Conservation (phyloP, 768 basidiomycete species). For the Fomitopsis pulvina region DNA sequence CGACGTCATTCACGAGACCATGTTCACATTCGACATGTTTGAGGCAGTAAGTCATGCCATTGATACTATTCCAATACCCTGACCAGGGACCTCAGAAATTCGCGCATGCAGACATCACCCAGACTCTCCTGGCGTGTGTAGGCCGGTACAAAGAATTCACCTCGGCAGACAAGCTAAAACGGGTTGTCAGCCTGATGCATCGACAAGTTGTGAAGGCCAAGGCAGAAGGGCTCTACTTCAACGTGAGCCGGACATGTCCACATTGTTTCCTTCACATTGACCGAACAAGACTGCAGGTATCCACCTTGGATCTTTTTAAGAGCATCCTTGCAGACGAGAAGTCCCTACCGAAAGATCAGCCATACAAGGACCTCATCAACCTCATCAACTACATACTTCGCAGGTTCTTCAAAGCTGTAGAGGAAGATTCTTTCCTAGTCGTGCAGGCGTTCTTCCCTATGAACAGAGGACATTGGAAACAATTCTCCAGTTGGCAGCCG, state of each 20-base stretch:
- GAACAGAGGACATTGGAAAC: constrained; percentile 82
- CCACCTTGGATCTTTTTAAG: constrained; percentile 85
- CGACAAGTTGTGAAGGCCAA: constrained; percentile 87
- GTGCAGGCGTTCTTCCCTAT: constrained; percentile 89
- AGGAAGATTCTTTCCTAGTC: constrained; percentile 79
- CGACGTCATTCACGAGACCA: constrained; percentile 70
- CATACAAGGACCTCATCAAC: constrained; percentile 76
- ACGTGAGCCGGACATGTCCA: constrained; percentile 44
- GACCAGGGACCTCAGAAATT: constrained; percentile 61
- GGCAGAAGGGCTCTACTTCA: constrained; percentile 94
- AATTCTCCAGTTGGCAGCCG: constrained; percentile 73
- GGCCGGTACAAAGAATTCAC: constrained; percentile 78
- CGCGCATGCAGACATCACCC: constrained; percentile 77
- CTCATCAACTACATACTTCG: constrained; percentile 84
- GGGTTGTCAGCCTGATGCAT: constrained; percentile 84
- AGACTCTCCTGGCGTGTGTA: constrained; percentile 79
- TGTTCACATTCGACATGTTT: constrained; percentile 89
- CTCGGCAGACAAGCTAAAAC: constrained; percentile 77
- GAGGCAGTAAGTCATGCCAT: constrained; percentile 57
- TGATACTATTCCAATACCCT: constrained; percentile 3
- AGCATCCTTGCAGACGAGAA: constrained; percentile 76
- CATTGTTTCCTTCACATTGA: constrained; percentile 1
- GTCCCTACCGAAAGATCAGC: constrained; percentile 69
- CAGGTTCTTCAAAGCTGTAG: constrained; percentile 90
- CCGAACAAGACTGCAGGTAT: constrained; percentile 52